These are phyloP conservation scores for Pythium coloratum DNA, from an alignment of 352 stramenopile genomes.

Conservation along the genomic window DNA sequence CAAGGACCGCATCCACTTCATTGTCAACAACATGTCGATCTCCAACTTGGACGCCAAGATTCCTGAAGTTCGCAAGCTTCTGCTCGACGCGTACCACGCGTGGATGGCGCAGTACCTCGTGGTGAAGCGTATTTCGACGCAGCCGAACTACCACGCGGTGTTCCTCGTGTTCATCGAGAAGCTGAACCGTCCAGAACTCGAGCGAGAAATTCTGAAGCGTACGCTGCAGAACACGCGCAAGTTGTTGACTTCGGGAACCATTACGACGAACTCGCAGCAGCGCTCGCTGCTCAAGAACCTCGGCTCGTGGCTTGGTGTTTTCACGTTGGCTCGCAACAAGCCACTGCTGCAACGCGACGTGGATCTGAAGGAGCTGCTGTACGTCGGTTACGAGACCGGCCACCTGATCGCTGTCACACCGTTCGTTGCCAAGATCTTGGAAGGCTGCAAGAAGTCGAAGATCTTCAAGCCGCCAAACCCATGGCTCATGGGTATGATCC, in stretches of 20 bases:
- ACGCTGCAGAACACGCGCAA: conserved; percentile 96
- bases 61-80: conserved; percentile 93
- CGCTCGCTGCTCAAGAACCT: conserved; percentile 98
- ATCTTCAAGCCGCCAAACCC: conserved; percentile 99
- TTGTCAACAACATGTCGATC: conserved; percentile 99
- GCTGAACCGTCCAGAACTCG: conserved; percentile 91
- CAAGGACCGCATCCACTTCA: conserved; percentile 98
- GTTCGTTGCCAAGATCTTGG: conserved; percentile 98
- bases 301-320: conserved; percentile 97
- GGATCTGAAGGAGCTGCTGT: conserved; percentile 98
- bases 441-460: conserved; percentile 96
- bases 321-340: conserved; percentile 97
- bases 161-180: conserved; percentile 98
- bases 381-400: conserved; percentile 94
- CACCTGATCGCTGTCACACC: conserved; percentile 98
- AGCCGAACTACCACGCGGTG: conserved; percentile 98
- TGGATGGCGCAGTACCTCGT: conserved; percentile 99
- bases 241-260: conserved; percentile 96
- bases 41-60: conserved; percentile 98
- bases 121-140: conserved; percentile 97
- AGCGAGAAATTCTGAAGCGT: conserved; percentile 94
- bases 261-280: conserved; percentile 98
- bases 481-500: conserved; percentile 99
- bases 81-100: conserved; percentile 92
- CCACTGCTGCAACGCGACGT: conserved; percentile 97